Conservation (phyloP, 2,329 filamentous ascomycete genomes). For the Talaromyces marneffei region DNA sequence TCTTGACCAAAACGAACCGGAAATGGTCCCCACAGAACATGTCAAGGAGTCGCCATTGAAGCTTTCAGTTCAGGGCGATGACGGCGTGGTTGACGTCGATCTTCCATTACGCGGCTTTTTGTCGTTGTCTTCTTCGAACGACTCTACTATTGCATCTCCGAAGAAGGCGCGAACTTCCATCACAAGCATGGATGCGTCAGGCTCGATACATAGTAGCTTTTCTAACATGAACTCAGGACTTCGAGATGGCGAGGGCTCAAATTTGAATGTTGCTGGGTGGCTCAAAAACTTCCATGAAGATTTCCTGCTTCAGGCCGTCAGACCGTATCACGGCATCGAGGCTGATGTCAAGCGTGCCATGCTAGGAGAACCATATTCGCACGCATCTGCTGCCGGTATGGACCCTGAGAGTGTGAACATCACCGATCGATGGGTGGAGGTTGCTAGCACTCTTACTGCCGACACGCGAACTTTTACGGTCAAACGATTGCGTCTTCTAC, state of each 20-base stretch:
- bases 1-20: conserved; percentile 23
- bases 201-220: conserved; percentile 39
- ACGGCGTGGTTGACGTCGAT: conserved; percentile 57
- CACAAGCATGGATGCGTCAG: conserved; percentile 47
- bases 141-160: conserved; percentile 38
- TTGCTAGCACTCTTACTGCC: conserved; percentile 53
- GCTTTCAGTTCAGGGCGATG: conserved; percentile 51
- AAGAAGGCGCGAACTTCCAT: conserved; percentile 43
- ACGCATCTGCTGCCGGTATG: conserved; percentile 29
- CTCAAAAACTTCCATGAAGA: conserved; percentile 54
- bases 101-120: conserved; percentile 51
- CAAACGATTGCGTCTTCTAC: conserved; percentile 50
- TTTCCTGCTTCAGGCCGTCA: conserved; percentile 54
- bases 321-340: conserved; percentile 48
- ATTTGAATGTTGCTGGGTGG: conserved; percentile 54
- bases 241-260: conserved; percentile 41
- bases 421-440: conserved; percentile 49
- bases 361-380: conserved; percentile 48
- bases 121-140: conserved; percentile 42
- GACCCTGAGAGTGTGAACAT: conserved; percentile 23
- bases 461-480: conserved; percentile 51
- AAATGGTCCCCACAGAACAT: conserved; percentile 26
- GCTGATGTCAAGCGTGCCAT: conserved; percentile 53
- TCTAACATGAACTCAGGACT: conserved; percentile 29
- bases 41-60: conserved; percentile 45